phyloP scores from a whole-genome alignment of 1,284 basidiomycete species.

The Leccinum solheimii region DNA sequence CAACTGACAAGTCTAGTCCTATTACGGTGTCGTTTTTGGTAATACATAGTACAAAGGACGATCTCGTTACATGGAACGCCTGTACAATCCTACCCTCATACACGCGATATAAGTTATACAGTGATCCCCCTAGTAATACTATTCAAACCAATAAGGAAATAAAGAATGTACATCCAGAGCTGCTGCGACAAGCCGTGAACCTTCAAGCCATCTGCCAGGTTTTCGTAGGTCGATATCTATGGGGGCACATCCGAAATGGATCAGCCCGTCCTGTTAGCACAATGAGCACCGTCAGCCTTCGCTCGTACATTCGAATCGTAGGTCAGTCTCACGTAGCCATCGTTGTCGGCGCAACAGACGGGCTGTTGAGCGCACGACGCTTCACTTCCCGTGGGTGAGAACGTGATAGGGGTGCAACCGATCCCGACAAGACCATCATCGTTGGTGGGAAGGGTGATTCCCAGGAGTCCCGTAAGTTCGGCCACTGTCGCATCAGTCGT shows the following conservation, averaged over 20 bases:
- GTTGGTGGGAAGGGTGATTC: not conserved
- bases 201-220: not conserved
- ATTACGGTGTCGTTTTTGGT: not conserved
- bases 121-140: not conserved
- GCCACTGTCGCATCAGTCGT: not conserved
- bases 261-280: not conserved
- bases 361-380: constrained; percentile 10
- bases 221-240: not conserved
- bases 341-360: constrained; percentile 15
- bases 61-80: not conserved
- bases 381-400: not conserved
- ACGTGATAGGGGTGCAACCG: constrained; percentile 3
- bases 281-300: not conserved
- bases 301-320: not conserved
- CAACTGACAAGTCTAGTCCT: no score
- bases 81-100: not conserved
- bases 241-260: not conserved
- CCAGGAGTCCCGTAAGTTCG: not conserved
- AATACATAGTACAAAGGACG: not conserved
- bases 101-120: not conserved
- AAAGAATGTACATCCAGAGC: not conserved
- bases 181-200: not conserved
- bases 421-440: constrained; percentile 4
- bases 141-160: constrained; percentile 1
- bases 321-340: not conserved